Conservation (phyloP, 1,284 basidiomycete genomes). For the Sporisorium sorghi region DNA sequence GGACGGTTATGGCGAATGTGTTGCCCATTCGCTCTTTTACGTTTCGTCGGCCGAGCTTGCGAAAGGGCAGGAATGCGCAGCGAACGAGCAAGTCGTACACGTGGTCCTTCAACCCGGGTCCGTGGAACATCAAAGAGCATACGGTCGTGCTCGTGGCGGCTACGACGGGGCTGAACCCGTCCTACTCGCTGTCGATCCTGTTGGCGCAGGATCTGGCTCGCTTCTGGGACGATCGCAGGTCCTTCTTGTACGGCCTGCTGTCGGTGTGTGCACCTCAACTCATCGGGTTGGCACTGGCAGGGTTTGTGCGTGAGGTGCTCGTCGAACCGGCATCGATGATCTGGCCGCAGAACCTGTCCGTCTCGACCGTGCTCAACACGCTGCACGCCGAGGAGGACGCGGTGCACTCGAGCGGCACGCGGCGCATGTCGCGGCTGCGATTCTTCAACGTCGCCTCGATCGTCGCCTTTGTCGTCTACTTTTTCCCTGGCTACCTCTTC, state of each 20-base stretch:
- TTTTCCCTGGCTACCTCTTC: constrained; percentile 63
- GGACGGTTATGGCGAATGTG: constrained; percentile 44
- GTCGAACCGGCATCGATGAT: constrained; percentile 65
- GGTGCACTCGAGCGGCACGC: constrained; percentile 8
- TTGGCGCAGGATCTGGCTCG: constrained; percentile 65
- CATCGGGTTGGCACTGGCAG: constrained; percentile 58
- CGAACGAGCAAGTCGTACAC: constrained; percentile 6
- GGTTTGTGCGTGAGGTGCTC: constrained; percentile 48
- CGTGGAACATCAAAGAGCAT: constrained; percentile 66
- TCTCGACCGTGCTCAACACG: constrained; percentile 59
- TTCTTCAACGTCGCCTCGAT: constrained; percentile 52
- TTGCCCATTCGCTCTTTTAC: constrained; percentile 48
- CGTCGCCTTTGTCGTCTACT: constrained; percentile 81
- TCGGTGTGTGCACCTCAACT: constrained; percentile 71
- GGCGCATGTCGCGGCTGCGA: constrained; percentile 71
- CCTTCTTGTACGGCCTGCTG: constrained; percentile 69
- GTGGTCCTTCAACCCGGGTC: constrained; percentile 60
- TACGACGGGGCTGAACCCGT: constrained; percentile 43
- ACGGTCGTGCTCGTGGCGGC: constrained; percentile 53
- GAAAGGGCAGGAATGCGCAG: neutral
- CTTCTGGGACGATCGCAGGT: constrained; percentile 69
- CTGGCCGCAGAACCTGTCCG: constrained; percentile 60
- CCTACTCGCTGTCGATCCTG: constrained; percentile 75
- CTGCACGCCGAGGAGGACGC: constrained; percentile 54
- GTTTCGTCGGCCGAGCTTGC: constrained; percentile 17